A percentile compares a stretch with the other conserved stretches of the same genome.
phyloP scores from a whole-genome alignment of 179 eudicot genomes.

The Actinidia polygama region DNA sequence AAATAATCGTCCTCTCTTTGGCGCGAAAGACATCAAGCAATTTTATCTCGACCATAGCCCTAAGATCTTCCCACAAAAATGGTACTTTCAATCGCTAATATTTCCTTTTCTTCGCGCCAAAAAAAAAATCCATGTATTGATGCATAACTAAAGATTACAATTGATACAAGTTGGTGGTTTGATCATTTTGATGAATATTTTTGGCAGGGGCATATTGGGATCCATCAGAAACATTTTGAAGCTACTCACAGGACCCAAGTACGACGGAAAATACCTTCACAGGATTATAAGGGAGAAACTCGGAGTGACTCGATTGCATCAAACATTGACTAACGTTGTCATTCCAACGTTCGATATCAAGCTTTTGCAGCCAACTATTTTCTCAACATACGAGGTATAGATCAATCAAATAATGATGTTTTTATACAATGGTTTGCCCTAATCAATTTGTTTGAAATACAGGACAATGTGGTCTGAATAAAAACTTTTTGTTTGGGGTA shows the following conservation, averaged over 20 bases:
- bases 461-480: too few species aligned
- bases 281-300: slow-evolving; percentile 20
- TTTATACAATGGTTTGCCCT: too few species aligned
- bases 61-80: slow-evolving; percentile 23
- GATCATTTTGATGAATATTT: not conserved
- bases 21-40: slow-evolving; percentile 27
- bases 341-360: slow-evolving; percentile 37
- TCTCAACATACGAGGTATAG: slow-evolving; percentile 29
- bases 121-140: not conserved
- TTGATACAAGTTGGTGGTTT: not conserved
- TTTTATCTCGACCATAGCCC: slow-evolving; percentile 23
- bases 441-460: too few species aligned
- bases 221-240: not conserved
- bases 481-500: too few species aligned
- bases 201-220: slow-evolving; percentile 19
- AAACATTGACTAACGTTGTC: slow-evolving; percentile 25
- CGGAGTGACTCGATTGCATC: slow-evolving; percentile 21
- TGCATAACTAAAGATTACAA: too few species aligned
- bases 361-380: slow-evolving; percentile 29
- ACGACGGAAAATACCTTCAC: slow-evolving; percentile 29
- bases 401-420: too few species aligned
- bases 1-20: slow-evolving; percentile 19
- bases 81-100: not conserved
- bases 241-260: slow-evolving; percentile 25
- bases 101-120: not conserved